phyloP scores from a whole-genome alignment of 192 early-diverging fungal species.

The Coemansia sp. region DNA sequence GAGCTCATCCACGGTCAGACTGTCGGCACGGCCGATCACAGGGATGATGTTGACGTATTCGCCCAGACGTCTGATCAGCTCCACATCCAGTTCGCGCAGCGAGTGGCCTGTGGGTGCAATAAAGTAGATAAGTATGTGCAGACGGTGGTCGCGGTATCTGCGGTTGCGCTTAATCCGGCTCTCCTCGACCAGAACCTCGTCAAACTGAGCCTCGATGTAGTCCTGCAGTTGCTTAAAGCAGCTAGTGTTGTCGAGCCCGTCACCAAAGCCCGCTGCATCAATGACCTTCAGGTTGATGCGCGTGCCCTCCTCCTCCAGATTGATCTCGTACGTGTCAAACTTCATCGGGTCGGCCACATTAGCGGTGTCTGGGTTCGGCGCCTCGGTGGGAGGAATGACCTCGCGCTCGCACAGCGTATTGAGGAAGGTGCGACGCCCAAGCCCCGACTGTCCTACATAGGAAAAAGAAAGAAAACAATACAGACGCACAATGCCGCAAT shows the following conservation, averaged over 20 bases:
- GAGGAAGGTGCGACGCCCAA: slow-evolving; percentile 96
- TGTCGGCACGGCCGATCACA: slow-evolving; percentile 90
- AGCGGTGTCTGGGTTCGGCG: slow-evolving; percentile 71
- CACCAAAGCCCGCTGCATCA: slow-evolving; percentile 98
- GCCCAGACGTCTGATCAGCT: slow-evolving; percentile 87
- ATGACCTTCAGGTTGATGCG: slow-evolving; percentile 94
- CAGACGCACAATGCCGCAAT: background rate
- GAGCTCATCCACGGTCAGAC: slow-evolving; percentile 81
- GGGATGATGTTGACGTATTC: slow-evolving; percentile 95
- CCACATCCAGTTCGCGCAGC: slow-evolving; percentile 93
- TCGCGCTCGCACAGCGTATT: slow-evolving; percentile 92
- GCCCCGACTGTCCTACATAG: slow-evolving; percentile 61
- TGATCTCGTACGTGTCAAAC: slow-evolving; percentile 86
- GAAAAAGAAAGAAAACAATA: background rate
- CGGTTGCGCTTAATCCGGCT: slow-evolving; percentile 80
- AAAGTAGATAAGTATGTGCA: slow-evolving; percentile 97
- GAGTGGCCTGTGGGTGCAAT: slow-evolving; percentile 95
- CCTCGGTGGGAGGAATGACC: slow-evolving; percentile 74
- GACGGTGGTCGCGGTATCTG: slow-evolving; percentile 92
- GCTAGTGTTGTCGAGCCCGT: slow-evolving; percentile 90
- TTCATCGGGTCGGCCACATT: slow-evolving; percentile 84
- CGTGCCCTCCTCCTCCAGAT: slow-evolving; percentile 95
- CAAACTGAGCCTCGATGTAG: slow-evolving; percentile 94
- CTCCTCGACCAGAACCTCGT: slow-evolving; percentile 91
- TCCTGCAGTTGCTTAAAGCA: slow-evolving; percentile 91